phyloP scores from a whole-genome alignment of 164 flowering plant species.

The Malania oleifera region DNA sequence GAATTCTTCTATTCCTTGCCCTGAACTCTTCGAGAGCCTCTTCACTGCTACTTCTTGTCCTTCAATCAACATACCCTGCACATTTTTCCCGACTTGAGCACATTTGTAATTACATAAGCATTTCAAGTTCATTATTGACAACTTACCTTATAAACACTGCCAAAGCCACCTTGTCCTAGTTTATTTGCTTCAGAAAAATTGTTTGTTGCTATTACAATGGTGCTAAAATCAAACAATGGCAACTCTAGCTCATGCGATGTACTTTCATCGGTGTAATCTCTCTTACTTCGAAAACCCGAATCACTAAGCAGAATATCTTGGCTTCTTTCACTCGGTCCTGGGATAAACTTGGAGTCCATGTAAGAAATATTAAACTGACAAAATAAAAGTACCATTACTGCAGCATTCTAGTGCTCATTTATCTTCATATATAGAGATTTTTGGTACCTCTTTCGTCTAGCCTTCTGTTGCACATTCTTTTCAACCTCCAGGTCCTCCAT shows the following conservation, averaged over 20 bases:
- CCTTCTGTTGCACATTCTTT: background rate
- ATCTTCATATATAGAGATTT: background rate
- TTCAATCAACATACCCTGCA: slow-evolving; percentile 42
- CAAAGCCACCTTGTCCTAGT: slow-evolving; percentile 76
- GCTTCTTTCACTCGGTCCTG: slow-evolving; percentile 44
- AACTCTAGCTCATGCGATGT: slow-evolving; percentile 38
- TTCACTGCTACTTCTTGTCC: slow-evolving; percentile 60
- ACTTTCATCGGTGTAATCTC: slow-evolving; percentile 28
- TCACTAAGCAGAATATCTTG: slow-evolving; percentile 35
- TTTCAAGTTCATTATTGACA: background rate
- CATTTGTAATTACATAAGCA: background rate
- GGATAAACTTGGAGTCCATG: background rate
- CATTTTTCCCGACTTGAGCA: too few species aligned
- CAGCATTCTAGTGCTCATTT: background rate
- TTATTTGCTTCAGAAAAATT: slow-evolving; percentile 46
- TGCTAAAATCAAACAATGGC: slow-evolving; percentile 40
- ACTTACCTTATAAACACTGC: slow-evolving; percentile 63
- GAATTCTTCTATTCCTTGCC: slow-evolving; percentile 64
- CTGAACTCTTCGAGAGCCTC: slow-evolving; percentile 51
- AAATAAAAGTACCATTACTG: background rate
- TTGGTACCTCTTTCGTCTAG: slow-evolving; percentile 24
- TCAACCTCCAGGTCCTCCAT: slow-evolving; percentile 24
- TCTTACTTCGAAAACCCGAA: slow-evolving; percentile 29
- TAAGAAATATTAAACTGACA: background rate
- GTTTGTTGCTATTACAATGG: slow-evolving; percentile 39